Conservation (phyloP, 2,329 filamentous ascomycete genomes). For the Periconia macrospinosa region DNA sequence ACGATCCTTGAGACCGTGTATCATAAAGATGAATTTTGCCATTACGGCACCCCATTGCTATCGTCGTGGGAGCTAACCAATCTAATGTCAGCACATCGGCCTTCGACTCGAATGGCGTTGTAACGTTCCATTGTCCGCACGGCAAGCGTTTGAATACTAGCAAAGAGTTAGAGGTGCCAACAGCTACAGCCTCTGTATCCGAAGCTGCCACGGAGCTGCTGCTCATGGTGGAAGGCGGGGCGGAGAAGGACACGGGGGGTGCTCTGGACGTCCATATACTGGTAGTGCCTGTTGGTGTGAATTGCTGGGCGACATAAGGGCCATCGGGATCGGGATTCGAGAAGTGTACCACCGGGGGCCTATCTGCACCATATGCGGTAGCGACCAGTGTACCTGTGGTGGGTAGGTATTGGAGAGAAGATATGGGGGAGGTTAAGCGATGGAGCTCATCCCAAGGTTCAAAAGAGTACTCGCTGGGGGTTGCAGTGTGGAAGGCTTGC, state of each 20-base stretch:
- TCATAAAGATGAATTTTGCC: slow-evolving; percentile 39
- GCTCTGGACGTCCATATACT: slow-evolving; percentile 33
- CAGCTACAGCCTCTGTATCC: slow-evolving; percentile 31
- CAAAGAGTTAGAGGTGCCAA: slow-evolving; percentile 31
- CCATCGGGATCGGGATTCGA: slow-evolving; percentile 29
- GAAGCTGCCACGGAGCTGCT: slow-evolving; percentile 19
- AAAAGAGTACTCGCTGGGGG: slow-evolving; percentile 18
- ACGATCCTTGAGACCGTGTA: slow-evolving; percentile 24
- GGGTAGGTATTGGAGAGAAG: slow-evolving; percentile 32
- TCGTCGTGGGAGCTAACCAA: slow-evolving; percentile 34
- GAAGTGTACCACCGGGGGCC: slow-evolving; percentile 19
- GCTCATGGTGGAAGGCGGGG: slow-evolving; percentile 10
- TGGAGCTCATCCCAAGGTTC: slow-evolving; percentile 24
- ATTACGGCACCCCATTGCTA: slow-evolving; percentile 37
- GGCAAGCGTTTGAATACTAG: slow-evolving; percentile 24
- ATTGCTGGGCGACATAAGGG: slow-evolving; percentile 30
- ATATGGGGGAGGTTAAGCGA: slow-evolving; percentile 30
- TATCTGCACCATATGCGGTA: slow-evolving; percentile 32
- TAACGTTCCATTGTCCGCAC: slow-evolving; percentile 23
- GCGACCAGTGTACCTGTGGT: slow-evolving; percentile 29
- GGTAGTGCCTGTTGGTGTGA: slow-evolving; percentile 24
- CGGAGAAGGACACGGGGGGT: slow-evolving; percentile 8
- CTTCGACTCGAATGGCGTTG: slow-evolving; percentile 4
- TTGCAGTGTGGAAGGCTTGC: neutral
- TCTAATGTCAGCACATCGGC: slow-evolving; percentile 37